Base-by-base conservation (phyloP, 768 basidiomycete species). In the Mycena kentingensis region DNA sequence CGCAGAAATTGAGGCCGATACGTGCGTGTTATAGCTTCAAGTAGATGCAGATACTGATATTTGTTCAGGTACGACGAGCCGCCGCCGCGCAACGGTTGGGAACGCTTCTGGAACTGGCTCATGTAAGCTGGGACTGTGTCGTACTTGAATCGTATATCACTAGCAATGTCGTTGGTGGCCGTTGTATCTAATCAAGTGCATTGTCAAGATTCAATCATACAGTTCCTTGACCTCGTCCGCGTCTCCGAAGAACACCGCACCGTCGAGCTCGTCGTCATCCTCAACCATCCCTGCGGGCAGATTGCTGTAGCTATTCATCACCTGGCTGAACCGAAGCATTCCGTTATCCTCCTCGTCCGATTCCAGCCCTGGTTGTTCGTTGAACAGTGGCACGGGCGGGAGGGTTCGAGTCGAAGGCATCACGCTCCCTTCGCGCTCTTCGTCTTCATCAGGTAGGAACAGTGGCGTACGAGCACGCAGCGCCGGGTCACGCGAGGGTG, bases 251-350 rank as follows among this genome's bases (percentile, higher is more conserved):
- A 91, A 81, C 34, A 84, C 78, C 12, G 79, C 80, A 31, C 82
- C 84, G 51, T 90, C 88, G 61, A 87, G 79, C 36, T 87, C 88
- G 36, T 90, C 88, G 25, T 88, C 88, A 48, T 90, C 88, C 21
- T 86, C 83, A 10, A 73, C 76, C n/a, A 76, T 78, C 1, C 80
- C 81, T n/a, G 79, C 74, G 48, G 78, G 74, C 56, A 77, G 72
- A 38, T 82, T 80, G 15, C 82, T 82, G 13, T 77, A 74, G 32
- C 78, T 71, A 55, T 80, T 80, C 43, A 93, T 73, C 24, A 80
- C 73, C 62, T 92, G 90, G 61, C 88, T 92, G 63, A 92, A 88
- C 43, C 77, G 74, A 71, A 91, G 79, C 77, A 93, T 82, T 29
- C 76, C 79, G 42, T 71, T 71, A 27, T 72, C 76, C 25, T 67